These are phyloP conservation scores for Trifolium repens DNA, from an alignment of 306 rosid species.

Conservation along the genomic window DNA sequence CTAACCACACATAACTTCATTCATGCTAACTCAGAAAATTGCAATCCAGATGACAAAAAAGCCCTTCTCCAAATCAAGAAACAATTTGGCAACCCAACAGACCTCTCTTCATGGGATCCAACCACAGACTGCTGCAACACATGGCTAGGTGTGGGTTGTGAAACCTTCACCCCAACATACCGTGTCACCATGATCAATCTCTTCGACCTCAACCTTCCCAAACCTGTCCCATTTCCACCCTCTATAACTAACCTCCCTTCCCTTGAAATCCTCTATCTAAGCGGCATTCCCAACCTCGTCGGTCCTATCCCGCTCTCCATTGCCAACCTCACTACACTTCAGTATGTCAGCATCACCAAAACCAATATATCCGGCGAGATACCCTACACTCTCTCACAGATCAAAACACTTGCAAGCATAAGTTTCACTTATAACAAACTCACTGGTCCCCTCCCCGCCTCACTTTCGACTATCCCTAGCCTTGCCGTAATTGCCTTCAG, in stretches of 20 bases:
- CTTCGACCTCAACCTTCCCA: constrained; percentile 11
- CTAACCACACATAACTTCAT: background rate
- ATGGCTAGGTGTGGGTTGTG: constrained; percentile 37
- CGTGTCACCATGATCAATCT: constrained; percentile 21
- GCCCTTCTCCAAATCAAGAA: constrained; percentile 41
- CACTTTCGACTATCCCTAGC: constrained; percentile 39
- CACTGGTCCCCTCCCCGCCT: constrained; percentile 2
- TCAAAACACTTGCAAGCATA: constrained; percentile 36
- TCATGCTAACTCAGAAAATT: constrained; percentile 19
- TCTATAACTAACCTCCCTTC: constrained; percentile 30
- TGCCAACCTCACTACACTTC: constrained; percentile 25
- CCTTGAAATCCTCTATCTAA: background rate
- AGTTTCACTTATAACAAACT: constrained; percentile 24
- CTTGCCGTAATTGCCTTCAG: constrained; percentile 29
- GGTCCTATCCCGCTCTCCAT: constrained; percentile 7
- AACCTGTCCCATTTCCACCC: constrained; percentile 2
- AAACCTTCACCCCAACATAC: constrained; percentile 39
- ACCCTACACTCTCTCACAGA: constrained; percentile 28
- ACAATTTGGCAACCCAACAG: background rate
- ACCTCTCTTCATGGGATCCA: constrained; percentile 14
- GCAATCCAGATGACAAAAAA: constrained; percentile 38
- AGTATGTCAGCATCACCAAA: constrained; percentile 1
- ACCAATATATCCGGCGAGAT: constrained; percentile 29
- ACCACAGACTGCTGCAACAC: constrained; percentile 36
- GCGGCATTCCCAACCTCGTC: background rate